Evolutionary conservation across 371 early-diverging fungal genomes (phyloP), one percentile per base, ranked within the genome.

Genomic region (Mortierella sp.): DNA sequence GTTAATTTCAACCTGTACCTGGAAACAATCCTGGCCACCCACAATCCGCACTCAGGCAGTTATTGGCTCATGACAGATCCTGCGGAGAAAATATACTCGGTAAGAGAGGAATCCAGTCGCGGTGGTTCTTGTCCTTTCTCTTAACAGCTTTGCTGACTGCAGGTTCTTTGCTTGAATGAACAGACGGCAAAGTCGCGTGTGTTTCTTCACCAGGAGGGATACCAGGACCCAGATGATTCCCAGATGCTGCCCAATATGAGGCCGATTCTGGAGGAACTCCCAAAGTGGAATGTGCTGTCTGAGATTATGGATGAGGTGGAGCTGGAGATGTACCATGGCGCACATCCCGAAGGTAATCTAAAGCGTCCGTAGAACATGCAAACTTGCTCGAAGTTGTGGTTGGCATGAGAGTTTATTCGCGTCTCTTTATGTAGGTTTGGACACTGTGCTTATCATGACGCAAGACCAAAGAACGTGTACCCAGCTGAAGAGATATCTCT

Each of bases 1-100:
- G 95, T 98, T 4, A 88, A 94, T 11, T 94, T 97, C 72, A 85
- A 94, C 62, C 87, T 86, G 30, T 94, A 92, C 57, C 80, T 98
- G 19, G 97, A 97, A 55, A 90, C 94, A 0, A 83, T 97, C 19
- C 70, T 95, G 32, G 84, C 91, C 19, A 80, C 87, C 4, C 82
- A 83, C 31, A 55, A 73, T 78, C 30, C 78, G 83, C 6, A 61
- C 6, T 80, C 81, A 23, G 82, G 80, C 0, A 72, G 64, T 49
- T 80, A 80, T 30, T 97, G 98, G 98, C 76, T 97, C 30, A 72
- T 92, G 54, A 81, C 89, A 12, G 96, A 97, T 34, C 87, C 97
- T n/a, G 96, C 95, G 7, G 90, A 95, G 64, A 82, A 76, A 30
- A 84, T 93, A 8, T 90, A 90, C 62, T 56, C 78, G 27, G 85